Evolutionary conservation across 495 filamentous ascomycete species (phyloP).

Genomic region (Tuber aestivum): DNA sequence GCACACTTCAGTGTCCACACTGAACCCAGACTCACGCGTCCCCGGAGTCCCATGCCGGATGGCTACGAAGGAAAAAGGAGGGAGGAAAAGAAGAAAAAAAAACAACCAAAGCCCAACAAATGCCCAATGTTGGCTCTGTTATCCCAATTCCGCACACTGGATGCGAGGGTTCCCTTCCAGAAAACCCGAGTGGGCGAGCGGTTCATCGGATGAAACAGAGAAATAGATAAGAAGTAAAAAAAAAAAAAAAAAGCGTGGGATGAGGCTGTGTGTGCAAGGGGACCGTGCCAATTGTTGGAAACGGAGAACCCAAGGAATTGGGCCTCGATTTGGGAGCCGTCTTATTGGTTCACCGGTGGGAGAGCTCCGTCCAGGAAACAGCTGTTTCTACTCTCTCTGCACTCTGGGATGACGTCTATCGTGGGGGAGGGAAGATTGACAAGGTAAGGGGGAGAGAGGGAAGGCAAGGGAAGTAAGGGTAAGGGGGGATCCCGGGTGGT

Average conservation of each 20-base stretch:
- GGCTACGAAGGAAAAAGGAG: background rate
- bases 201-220: slow-evolving; percentile 4
- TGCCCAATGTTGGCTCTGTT: background rate
- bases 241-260: slow-evolving; percentile 1
- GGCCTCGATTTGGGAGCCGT: background rate
- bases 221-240: slow-evolving; percentile 2
- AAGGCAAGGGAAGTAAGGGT: background rate
- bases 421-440: background rate
- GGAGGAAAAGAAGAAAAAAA: background rate
- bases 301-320: background rate
- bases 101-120: background rate
- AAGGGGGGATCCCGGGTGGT: background rate
- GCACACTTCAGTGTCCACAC: background rate
- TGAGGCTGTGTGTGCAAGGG: slow-evolving; percentile 1
- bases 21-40: background rate
- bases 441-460: background rate
- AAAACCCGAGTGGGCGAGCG: slow-evolving; percentile 2
- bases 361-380: slow-evolving; percentile 1
- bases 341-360: background rate
- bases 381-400: background rate
- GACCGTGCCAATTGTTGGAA: slow-evolving; percentile 4
- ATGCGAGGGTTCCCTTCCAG: slow-evolving; percentile 1
- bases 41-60: background rate
- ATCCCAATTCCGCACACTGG: slow-evolving; percentile 1
- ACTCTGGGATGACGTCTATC: background rate